These are phyloP conservation scores for Arabidopsis lyrata DNA, from an alignment of 441 rosid genomes.

Conservation along the genomic window DNA sequence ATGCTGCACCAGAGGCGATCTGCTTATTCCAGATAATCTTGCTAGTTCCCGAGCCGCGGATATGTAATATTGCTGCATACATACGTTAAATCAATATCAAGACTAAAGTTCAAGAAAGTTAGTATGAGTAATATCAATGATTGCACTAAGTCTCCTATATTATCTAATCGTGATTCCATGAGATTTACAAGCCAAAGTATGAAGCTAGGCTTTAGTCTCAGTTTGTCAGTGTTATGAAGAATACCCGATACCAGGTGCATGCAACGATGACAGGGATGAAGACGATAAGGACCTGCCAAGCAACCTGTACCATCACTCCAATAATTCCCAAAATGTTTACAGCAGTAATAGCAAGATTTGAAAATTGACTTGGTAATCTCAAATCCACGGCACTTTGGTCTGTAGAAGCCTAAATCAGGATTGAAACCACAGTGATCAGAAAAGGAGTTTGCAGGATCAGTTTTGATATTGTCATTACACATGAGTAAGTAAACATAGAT, in stretches of 20 bases:
- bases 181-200: slow-evolving; percentile 50
- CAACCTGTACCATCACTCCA: slow-evolving; percentile 86
- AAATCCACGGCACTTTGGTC: slow-evolving; percentile 85
- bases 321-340: slow-evolving; percentile 61
- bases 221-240: slow-evolving; percentile 32
- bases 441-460: slow-evolving; percentile 7
- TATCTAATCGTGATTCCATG: slow-evolving; percentile 54
- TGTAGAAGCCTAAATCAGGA: slow-evolving; percentile 68
- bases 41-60: slow-evolving; percentile 86
- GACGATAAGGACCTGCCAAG: slow-evolving; percentile 83
- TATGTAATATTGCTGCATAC: slow-evolving; percentile 83
- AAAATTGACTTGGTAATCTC: slow-evolving; percentile 61
- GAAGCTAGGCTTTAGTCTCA: slow-evolving; percentile 12
- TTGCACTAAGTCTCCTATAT: slow-evolving; percentile 62
- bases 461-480: slow-evolving; percentile 1
- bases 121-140: slow-evolving; percentile 17
- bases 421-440: slow-evolving; percentile 36
- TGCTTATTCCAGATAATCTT: slow-evolving; percentile 75
- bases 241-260: slow-evolving; percentile 86
- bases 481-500: slow-evolving; percentile 7
- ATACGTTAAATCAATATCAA: slow-evolving; percentile 25
- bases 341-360: slow-evolving; percentile 50
- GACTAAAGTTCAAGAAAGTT: slow-evolving; percentile 9
- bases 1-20: slow-evolving; percentile 86
- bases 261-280: slow-evolving; percentile 73